These are phyloP conservation scores for Austroboletus novae-zelandiae DNA, from an alignment of 1,284 basidiomycete genomes.

Conservation along the genomic window DNA sequence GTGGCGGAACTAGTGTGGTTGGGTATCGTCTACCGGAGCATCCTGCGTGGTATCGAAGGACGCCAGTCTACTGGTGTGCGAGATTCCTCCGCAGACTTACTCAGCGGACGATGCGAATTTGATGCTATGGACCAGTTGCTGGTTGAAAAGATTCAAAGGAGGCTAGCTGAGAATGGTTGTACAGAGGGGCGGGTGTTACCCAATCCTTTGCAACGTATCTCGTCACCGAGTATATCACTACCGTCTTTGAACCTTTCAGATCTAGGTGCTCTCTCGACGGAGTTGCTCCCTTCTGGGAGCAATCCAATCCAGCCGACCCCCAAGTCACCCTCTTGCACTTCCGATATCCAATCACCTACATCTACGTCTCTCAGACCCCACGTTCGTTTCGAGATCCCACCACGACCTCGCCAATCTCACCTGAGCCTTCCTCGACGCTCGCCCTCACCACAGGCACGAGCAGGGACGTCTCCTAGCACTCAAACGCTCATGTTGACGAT, in stretches of 20 bases:
- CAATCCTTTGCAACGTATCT: slow-evolving; percentile 22
- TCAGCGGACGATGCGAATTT: slow-evolving; percentile 8
- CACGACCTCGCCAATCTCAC: slow-evolving; percentile 1
- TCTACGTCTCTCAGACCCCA: slow-evolving; percentile 13
- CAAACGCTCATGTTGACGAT: slow-evolving; percentile 26
- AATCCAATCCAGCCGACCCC: background rate
- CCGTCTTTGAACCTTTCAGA: slow-evolving; percentile 19
- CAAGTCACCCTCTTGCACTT: slow-evolving; percentile 1
- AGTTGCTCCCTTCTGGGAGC: background rate
- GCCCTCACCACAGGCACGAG: slow-evolving; percentile 28
- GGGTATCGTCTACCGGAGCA: slow-evolving; percentile 41
- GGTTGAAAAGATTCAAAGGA: slow-evolving; percentile 19
- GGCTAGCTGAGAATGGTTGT: slow-evolving; percentile 23
- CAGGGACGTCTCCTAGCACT: slow-evolving; percentile 2
- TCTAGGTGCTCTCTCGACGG: slow-evolving; percentile 3
- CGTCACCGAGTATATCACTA: slow-evolving; percentile 23
- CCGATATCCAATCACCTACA: background rate
- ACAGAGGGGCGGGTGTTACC: slow-evolving; percentile 13
- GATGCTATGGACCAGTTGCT: slow-evolving; percentile 21
- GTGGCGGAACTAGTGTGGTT: slow-evolving; percentile 40
- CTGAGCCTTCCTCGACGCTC: slow-evolving; percentile 24
- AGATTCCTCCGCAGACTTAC: background rate
- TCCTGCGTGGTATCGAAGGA: slow-evolving; percentile 27
- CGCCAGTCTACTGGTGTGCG: slow-evolving; percentile 6
- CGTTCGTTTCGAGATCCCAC: slow-evolving; percentile 24